These are phyloP conservation scores for Rhizopus delemar DNA, from an alignment of 371 early-diverging fungal species.

Conservation along the genomic window DNA sequence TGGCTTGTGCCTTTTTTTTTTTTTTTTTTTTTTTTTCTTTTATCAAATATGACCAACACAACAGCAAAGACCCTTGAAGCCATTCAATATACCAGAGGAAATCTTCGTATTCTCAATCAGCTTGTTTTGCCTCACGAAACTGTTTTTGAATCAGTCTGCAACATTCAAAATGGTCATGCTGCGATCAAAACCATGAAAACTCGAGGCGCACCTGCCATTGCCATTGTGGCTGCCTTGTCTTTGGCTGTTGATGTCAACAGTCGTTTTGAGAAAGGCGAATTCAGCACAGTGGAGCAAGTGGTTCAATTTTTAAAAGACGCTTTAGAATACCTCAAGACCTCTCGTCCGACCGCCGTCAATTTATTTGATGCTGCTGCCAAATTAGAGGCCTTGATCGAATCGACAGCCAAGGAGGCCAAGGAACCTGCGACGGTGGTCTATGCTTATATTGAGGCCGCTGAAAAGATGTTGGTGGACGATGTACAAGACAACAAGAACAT, in stretches of 20 bases:
- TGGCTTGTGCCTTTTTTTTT: too few relatives aligned
- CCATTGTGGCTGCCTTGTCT: constrained; percentile 91
- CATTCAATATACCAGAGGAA: constrained; percentile 72
- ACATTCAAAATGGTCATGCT: constrained; percentile 76
- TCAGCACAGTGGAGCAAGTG: constrained; percentile 48
- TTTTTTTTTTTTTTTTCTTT: too few relatives aligned
- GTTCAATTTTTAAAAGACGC: constrained; percentile 58
- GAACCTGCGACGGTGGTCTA: constrained; percentile 46
- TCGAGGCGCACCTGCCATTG: constrained; percentile 95
- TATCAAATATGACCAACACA: neutral
- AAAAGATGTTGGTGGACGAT: constrained; percentile 85
- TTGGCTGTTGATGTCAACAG: constrained; percentile 81
- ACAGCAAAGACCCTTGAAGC: constrained; percentile 66
- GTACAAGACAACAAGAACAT: constrained; percentile 87
- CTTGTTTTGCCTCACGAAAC: constrained; percentile 88
- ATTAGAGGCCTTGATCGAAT: constrained; percentile 51
- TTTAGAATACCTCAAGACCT: constrained; percentile 82
- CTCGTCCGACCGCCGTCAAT: constrained; percentile 96
- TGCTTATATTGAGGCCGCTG: constrained; percentile 74
- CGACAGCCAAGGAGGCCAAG: constrained; percentile 17
- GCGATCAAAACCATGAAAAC: constrained; percentile 95
- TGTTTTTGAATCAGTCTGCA: constrained; percentile 70
- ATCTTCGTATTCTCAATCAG: constrained; percentile 85
- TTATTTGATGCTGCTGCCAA: constrained; percentile 89
- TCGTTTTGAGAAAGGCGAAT: constrained; percentile 33